phyloP scores from a whole-genome alignment of 345 rosid species.

The Punica granatum region DNA sequence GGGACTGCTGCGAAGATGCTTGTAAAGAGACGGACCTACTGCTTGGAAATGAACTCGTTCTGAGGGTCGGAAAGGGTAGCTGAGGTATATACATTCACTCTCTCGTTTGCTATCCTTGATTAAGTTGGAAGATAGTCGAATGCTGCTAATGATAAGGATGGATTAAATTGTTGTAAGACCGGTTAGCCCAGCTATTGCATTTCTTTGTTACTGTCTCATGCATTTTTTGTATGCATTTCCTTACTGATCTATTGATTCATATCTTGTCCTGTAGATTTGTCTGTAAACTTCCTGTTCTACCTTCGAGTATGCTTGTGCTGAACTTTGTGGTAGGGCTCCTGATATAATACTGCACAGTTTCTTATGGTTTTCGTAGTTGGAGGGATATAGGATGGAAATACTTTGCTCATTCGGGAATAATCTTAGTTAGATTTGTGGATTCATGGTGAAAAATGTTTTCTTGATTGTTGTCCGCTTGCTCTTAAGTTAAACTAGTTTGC shows the following conservation, averaged over 20 bases:
- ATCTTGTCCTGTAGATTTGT: no score
- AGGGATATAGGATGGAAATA: neutral
- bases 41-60: slow-evolving; percentile 98
- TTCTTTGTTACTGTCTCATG: neutral
- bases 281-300: no score
- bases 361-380: neutral
- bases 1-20: slow-evolving; percentile 86
- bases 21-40: slow-evolving; percentile 83
- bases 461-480: neutral
- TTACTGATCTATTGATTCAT: neutral
- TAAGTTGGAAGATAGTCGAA: neutral
- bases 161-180: neutral
- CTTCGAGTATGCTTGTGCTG: no score
- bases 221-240: neutral
- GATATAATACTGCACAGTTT: neutral
- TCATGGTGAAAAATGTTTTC: neutral
- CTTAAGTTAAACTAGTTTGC: neutral
- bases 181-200: neutral
- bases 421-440: neutral
- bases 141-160: neutral
- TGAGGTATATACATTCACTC: neutral
- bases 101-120: neutral
- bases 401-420: neutral
- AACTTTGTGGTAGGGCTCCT: no score
- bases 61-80: slow-evolving; percentile 29